Percentiles rank a stretch among this genome's conserved stretches.
Conservation (phyloP, 2,329 filamentous ascomycete species). For the Pyrenophora seminiperda region DNA sequence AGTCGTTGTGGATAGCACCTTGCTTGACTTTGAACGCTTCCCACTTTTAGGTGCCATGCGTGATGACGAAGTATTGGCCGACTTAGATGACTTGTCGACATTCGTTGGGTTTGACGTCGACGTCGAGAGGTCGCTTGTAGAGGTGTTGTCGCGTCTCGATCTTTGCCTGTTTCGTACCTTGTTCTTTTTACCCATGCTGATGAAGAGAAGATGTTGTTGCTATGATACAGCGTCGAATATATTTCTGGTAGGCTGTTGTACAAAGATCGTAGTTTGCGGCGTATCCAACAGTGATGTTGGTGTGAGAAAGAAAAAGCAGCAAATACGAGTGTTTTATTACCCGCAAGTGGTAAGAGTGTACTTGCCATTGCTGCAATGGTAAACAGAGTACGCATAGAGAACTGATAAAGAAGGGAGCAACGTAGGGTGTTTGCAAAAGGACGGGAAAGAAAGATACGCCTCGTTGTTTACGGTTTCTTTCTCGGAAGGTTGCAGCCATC, state of each 20-base stretch:
- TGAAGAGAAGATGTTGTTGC: slow-evolving; percentile 22
- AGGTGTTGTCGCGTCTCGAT: slow-evolving; percentile 1
- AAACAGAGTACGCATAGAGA: slow-evolving; percentile 2
- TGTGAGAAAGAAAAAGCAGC: slow-evolving; percentile 4
- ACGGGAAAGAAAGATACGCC: neutral
- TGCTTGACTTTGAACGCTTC: neutral
- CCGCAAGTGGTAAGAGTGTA: slow-evolving; percentile 4
- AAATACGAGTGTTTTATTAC: slow-evolving; percentile 1
- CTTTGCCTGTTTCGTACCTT: slow-evolving; percentile 8
- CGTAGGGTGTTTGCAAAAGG: neutral
- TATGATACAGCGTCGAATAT: slow-evolving; percentile 36
- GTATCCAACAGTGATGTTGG: slow-evolving; percentile 18
- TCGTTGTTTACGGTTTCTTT: slow-evolving; percentile 2
- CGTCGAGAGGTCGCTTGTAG: neutral
- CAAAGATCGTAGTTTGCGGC: slow-evolving; percentile 20
- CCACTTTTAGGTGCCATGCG: neutral
- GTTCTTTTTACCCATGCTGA: slow-evolving; percentile 27
- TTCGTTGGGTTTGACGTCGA: neutral
- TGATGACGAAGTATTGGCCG: neutral
- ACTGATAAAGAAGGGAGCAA: neutral
- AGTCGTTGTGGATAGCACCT: neutral
- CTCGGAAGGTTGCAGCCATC: slow-evolving; percentile 10
- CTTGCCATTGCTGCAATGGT: slow-evolving; percentile 12
- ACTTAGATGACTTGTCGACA: neutral
- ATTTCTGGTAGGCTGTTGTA: slow-evolving; percentile 27